Evolutionary conservation across 1,139 yeast genomes (phyloP), one percentile per base, ranked within the genome.

Genomic region (Suhomyces guaymorum): DNA sequence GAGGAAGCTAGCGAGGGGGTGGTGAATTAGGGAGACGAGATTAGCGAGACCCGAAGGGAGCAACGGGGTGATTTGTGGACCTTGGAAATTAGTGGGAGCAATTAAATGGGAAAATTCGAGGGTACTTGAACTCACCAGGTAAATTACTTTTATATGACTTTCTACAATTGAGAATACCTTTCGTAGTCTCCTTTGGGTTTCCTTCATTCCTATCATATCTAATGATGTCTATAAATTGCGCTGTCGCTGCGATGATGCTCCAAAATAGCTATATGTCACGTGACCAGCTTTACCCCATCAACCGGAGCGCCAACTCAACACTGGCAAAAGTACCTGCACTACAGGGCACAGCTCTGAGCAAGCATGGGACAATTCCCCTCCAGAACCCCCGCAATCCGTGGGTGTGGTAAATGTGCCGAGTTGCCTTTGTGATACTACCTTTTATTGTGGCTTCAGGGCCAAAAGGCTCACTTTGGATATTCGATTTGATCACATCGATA

Each of bases 321-420:
- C 82, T 75, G n/a, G 87, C 86, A 66, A 82, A 82, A 0, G 90
- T 82, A 7, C 85, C 84, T 0, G 89, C 87, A 42, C 84, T 77
- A 41, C 87, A 82, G 2, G 90, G 90, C 17, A 80, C 68, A 0
- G 90, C 90, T 44, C 92, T 63, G 17, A 81, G 48, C 38, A 83
- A 64, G 24, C 89, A 81, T 0, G 90, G 92, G 2, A 73, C 75
- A 26, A 83, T 66, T 2, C 92, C 90, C 45, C 77, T 67, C 87
- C 88, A 82, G 52, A 82, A 80, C 0, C 88, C 89, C 5, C 62
- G 44, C 11, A 68, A 41, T 0, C 90, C 89, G 24, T 66, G 67
- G 1, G 58, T 49, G 3, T 46, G 48, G 55, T 63, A 64, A 1
- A 83, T 78, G 42, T 69, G 61, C 23, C 54, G 50, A 2, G 75